Evolutionary conservation across 1,284 basidiomycete species (phyloP).

Genomic region (Irpex sp.): DNA sequence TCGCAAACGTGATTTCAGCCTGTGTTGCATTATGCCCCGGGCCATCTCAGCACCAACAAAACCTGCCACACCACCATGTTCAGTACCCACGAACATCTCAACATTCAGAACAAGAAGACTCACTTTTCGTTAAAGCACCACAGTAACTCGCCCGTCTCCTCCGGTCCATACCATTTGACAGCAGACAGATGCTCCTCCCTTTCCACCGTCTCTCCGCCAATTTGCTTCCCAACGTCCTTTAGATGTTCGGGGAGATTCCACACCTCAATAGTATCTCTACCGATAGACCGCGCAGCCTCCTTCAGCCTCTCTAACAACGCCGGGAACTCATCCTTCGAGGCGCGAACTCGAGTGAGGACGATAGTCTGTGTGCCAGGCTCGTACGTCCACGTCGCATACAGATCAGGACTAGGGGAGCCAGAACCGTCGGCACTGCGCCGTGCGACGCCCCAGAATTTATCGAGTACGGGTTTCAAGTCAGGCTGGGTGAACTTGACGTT

Average conservation of each 20-base stretch:
- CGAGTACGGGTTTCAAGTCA: slow-evolving; percentile 11
- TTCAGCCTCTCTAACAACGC: slow-evolving; percentile 36
- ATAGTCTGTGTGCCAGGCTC: slow-evolving; percentile 40
- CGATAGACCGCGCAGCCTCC: slow-evolving; percentile 34
- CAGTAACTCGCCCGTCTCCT: slow-evolving; percentile 32
- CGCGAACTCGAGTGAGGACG: slow-evolving; percentile 48
- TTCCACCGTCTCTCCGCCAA: slow-evolving; percentile 36
- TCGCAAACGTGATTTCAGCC: neutral
- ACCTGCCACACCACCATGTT: neutral
- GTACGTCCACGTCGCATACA: slow-evolving; percentile 54
- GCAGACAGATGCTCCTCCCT: slow-evolving; percentile 49
- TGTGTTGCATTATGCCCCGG: neutral
- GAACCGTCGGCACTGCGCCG: slow-evolving; percentile 5
- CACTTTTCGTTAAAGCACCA: slow-evolving; percentile 54
- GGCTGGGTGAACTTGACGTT: slow-evolving; percentile 16
- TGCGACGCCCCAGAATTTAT: slow-evolving; percentile 36
- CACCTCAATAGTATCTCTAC: slow-evolving; percentile 44
- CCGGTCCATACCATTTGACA: slow-evolving; percentile 55
- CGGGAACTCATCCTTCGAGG: slow-evolving; percentile 33
- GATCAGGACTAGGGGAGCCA: neutral
- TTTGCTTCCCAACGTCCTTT: slow-evolving; percentile 25
- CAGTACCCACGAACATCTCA: no score
- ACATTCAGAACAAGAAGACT: no score
- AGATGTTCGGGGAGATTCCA: slow-evolving; percentile 49
- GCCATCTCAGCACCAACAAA: slow-evolving; percentile 5